Evolutionary conservation across 1,284 basidiomycete species (phyloP), one percentile per base, ranked within the genome.

Genomic region (Phylloboletellus chloephorus): DNA sequence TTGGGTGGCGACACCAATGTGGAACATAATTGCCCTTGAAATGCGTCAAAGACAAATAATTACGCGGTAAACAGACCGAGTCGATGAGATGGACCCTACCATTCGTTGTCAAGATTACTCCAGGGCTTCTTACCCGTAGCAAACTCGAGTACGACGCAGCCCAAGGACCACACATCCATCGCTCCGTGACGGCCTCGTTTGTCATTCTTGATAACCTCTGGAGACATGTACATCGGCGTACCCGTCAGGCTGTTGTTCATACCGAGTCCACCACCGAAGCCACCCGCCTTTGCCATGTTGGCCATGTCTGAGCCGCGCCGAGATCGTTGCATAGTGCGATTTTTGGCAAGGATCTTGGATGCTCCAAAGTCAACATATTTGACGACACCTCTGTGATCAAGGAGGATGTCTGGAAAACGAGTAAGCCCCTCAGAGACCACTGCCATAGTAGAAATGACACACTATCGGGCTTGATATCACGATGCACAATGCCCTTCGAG

Each of bases 151-250:
- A 98, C 83, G 16, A 98, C 93, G 60, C 96, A 98, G 5, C 96
- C 96, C 44, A 98, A 67, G 22, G 87, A 88, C 96, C 96, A 99
- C 32, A 99, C 85, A 61, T 99, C 96, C 82, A 97, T 96, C 3
- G 96, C 93, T n/a, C 95, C 95, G 47, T 89, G 82, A 41, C 86
- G 75, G 21, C 91, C 89, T 12, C 84, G 79, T 52, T 73, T 82
- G 52, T 90, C 87, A 54, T 85, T 92, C 67, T 97, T 93, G 71
- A 99, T 98, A 36, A 98, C 85, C 61, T 99, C 96, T 1, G 96
- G 96, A 8, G 92, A 95, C 89, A 99, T 97, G 67, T 98, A 99
- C 95, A 98, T 98, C 0, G 96, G 96, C 13, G 96, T 99, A 10
- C 96, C 96, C 2, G 95, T 97, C 23, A 97, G 69, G 58, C 88